These are phyloP conservation scores for Pythium apleroticum DNA, from an alignment of 352 stramenopile species.

Conservation along the genomic window DNA sequence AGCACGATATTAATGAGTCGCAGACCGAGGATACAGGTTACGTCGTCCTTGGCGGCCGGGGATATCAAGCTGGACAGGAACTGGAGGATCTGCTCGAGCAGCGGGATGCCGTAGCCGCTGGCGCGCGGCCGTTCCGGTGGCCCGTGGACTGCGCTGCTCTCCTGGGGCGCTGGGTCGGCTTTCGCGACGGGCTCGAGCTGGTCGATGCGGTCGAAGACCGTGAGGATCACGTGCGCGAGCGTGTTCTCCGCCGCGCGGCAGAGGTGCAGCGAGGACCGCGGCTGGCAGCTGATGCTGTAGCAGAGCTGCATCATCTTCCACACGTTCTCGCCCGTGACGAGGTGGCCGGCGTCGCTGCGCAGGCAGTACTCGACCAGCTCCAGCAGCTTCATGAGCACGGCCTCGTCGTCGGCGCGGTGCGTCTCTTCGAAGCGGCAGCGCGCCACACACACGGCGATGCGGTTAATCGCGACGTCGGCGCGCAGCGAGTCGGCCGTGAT, in stretches of 20 bases:
- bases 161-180: background rate
- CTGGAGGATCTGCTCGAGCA: constrained; percentile 93
- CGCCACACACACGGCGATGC: constrained; percentile 92
- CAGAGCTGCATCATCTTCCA: constrained; percentile 97
- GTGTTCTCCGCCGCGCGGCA: constrained; percentile 94
- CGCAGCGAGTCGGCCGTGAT: constrained; percentile 88
- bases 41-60: constrained; percentile 88
- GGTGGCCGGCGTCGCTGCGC: constrained; percentile 86
- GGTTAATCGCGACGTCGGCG: constrained; percentile 91
- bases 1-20: constrained; percentile 97
- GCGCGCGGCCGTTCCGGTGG: background rate
- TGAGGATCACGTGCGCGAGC: constrained; percentile 95
- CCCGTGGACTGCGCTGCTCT: constrained; percentile 30
- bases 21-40: constrained; percentile 89
- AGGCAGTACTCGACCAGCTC: constrained; percentile 96
- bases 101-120: constrained; percentile 73
- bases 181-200: constrained; percentile 47
- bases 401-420: constrained; percentile 89
- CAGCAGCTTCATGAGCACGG: constrained; percentile 94
- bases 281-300: constrained; percentile 94
- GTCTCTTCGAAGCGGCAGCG: constrained; percentile 96
- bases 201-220: constrained; percentile 93
- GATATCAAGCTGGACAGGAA: constrained; percentile 94
- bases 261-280: constrained; percentile 88
- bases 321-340: constrained; percentile 92